phyloP scores from a whole-genome alignment of 495 filamentous ascomycete genomes.

The Neurospora cerealis region DNA sequence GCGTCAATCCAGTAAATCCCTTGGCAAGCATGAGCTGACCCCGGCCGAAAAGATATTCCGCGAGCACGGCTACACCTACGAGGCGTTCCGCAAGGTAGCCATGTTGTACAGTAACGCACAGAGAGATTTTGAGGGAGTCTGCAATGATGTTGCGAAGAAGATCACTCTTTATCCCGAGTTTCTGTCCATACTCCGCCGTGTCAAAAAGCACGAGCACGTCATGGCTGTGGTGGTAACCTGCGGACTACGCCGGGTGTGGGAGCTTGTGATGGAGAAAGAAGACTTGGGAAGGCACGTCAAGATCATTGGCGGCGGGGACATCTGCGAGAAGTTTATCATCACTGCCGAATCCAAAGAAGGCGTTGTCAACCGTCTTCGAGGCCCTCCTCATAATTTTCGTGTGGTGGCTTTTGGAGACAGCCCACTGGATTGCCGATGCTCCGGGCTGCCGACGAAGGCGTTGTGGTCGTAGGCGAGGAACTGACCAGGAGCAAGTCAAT shows the following conservation, averaged over 20 bases:
- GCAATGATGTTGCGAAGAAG: constrained; percentile 33
- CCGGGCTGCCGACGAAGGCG: constrained; percentile 39
- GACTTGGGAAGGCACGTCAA: constrained; percentile 36
- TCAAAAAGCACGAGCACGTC: constrained; percentile 29
- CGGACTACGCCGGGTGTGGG: constrained; percentile 48
- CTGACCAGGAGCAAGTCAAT: constrained; percentile 44
- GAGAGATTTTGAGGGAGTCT: constrained; percentile 39
- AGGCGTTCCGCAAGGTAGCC: constrained; percentile 46
- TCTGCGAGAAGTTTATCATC: constrained; percentile 42
- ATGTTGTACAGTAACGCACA: constrained; percentile 45
- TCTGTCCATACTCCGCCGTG: constrained; percentile 29
- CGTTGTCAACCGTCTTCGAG: constrained; percentile 33
- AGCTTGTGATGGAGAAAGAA: constrained; percentile 39
- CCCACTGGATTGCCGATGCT: constrained; percentile 53
- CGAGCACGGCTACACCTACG: constrained; percentile 44
- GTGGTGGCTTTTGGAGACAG: constrained; percentile 59
- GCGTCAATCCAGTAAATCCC: not conserved
- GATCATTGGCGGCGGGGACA: constrained; percentile 47
- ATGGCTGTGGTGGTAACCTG: constrained; percentile 47
- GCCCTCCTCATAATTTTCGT: constrained; percentile 21
- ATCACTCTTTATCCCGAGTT: constrained; percentile 44
- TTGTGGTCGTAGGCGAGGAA: constrained; percentile 49
- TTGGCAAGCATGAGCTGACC: not conserved
- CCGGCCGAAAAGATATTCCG: constrained; percentile 43
- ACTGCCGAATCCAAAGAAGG: constrained; percentile 42